These are phyloP conservation scores for Dactylellina drechsleri DNA, from an alignment of 2,329 filamentous ascomycete genomes.

Conservation along the genomic window DNA sequence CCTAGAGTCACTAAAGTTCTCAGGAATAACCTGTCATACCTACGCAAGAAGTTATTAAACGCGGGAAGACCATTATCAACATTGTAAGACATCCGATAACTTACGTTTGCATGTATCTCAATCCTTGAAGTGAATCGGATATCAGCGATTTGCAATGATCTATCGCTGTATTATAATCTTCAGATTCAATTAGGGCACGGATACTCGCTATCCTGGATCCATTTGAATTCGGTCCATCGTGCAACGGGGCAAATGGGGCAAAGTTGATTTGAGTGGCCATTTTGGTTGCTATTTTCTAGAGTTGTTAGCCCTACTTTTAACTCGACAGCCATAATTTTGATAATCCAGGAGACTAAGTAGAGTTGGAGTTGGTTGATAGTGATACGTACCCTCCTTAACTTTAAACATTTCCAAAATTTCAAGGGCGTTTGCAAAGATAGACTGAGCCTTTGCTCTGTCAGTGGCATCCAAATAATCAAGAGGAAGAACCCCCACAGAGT, in stretches of 20 bases:
- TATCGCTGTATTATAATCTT: constrained; percentile 79
- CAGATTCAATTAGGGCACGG: constrained; percentile 72
- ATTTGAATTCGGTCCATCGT: constrained; percentile 62
- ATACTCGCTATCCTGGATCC: constrained; percentile 23
- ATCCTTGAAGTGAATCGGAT: constrained; percentile 77
- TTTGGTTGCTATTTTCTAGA: constrained; percentile 70
- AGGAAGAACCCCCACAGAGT: constrained; percentile 93
- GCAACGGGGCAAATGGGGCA: constrained; percentile 77
- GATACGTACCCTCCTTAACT: constrained; percentile 76
- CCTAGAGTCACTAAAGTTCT: constrained; percentile 86
- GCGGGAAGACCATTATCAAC: background rate
- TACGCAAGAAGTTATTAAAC: constrained; percentile 1
- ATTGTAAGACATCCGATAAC: background rate
- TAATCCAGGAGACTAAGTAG: background rate
- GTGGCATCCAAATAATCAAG: constrained; percentile 80
- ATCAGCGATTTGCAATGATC: constrained; percentile 80
- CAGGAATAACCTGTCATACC: constrained; percentile 95
- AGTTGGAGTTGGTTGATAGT: background rate
- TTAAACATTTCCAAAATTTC: constrained; percentile 95
- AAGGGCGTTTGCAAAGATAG: constrained; percentile 82
- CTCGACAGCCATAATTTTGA: too few species aligned
- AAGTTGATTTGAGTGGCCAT: constrained; percentile 79
- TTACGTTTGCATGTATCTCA: constrained; percentile 88
- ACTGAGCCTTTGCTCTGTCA: constrained; percentile 81
- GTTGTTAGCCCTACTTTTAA: background rate